Evolutionary conservation across 1,284 basidiomycete species (phyloP).

Genomic region (Stygiomarasmius scandens): DNA sequence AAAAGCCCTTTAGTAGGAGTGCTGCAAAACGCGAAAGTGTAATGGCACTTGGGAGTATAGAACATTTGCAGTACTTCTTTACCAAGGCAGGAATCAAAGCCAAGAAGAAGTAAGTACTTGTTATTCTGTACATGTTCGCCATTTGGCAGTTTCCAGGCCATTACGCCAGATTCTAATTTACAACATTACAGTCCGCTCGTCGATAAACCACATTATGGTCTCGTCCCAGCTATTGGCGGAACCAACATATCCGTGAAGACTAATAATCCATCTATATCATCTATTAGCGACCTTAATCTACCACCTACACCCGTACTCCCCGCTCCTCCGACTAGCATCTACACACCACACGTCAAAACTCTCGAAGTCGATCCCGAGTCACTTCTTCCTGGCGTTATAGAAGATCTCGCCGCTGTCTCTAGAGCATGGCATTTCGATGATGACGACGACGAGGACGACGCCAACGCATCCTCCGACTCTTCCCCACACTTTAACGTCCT

Average conservation of each 20-base stretch:
- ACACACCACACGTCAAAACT: slow-evolving; percentile 54
- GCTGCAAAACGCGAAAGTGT: slow-evolving; percentile 87
- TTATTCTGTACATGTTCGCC: slow-evolving; percentile 9
- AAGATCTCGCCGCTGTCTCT: slow-evolving; percentile 66
- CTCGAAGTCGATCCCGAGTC: slow-evolving; percentile 74
- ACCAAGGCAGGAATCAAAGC: slow-evolving; percentile 80
- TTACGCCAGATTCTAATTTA: slow-evolving; percentile 8
- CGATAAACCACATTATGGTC: slow-evolving; percentile 57
- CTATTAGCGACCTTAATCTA: slow-evolving; percentile 54
- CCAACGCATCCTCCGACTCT: slow-evolving; percentile 5
- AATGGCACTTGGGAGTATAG: slow-evolving; percentile 84
- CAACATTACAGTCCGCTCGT: slow-evolving; percentile 20
- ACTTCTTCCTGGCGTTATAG: slow-evolving; percentile 69
- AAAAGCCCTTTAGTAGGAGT: slow-evolving; percentile 82
- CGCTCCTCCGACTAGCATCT: slow-evolving; percentile 22
- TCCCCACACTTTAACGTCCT: slow-evolving; percentile 56
- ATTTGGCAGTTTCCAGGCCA: too few relatives aligned
- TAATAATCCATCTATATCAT: slow-evolving; percentile 42
- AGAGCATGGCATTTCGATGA: slow-evolving; percentile 54
- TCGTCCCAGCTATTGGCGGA: slow-evolving; percentile 76
- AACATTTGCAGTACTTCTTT: slow-evolving; percentile 87
- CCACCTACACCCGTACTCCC: slow-evolving; percentile 71
- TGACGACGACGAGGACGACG: slow-evolving; percentile 4
- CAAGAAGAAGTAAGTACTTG: slow-evolving; percentile 64
- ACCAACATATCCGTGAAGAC: slow-evolving; percentile 28